phyloP scores from a whole-genome alignment of 352 stramenopile genomes.

The Phytophthora sp. region DNA sequence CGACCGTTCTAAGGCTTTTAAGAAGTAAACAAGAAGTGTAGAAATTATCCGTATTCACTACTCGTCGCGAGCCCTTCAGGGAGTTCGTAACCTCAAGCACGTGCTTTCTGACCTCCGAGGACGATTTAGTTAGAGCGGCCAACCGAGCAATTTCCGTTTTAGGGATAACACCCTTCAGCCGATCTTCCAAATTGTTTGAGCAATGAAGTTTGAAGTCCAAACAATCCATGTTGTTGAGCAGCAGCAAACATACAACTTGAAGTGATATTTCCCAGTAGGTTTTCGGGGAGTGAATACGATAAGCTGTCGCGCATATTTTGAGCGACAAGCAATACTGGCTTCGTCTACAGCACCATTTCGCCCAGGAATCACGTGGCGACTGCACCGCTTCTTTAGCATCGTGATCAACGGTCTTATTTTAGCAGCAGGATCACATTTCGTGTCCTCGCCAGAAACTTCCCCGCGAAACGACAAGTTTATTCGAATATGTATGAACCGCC shows the following conservation, averaged over 20 bases:
- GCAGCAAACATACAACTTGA: too few species aligned
- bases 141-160: background rate
- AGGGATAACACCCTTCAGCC: conserved; percentile 16
- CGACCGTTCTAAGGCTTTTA: conserved; percentile 18
- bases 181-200: background rate
- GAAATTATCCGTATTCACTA: conserved; percentile 43
- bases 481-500: conserved; percentile 19
- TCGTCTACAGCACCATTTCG: conserved; percentile 34
- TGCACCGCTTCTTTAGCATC: conserved; percentile 25
- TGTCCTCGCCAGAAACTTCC: too few species aligned
- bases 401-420: too few species aligned
- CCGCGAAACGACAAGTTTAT: too few species aligned
- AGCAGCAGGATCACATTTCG: too few species aligned
- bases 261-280: too few species aligned
- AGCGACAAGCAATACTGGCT: conserved; percentile 30
- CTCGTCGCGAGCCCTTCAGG: conserved; percentile 11
- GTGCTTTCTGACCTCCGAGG: conserved; percentile 8
- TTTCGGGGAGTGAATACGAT: too few species aligned
- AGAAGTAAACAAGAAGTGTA: conserved; percentile 38
- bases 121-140: background rate
- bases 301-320: conserved; percentile 25
- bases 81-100: conserved; percentile 26
- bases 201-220: background rate
- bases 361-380: conserved; percentile 22
- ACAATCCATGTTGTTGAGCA: too few species aligned